These are phyloP conservation scores for Pseudomonodictys pantanalensis DNA, from an alignment of 495 filamentous ascomycete genomes.

Conservation along the genomic window DNA sequence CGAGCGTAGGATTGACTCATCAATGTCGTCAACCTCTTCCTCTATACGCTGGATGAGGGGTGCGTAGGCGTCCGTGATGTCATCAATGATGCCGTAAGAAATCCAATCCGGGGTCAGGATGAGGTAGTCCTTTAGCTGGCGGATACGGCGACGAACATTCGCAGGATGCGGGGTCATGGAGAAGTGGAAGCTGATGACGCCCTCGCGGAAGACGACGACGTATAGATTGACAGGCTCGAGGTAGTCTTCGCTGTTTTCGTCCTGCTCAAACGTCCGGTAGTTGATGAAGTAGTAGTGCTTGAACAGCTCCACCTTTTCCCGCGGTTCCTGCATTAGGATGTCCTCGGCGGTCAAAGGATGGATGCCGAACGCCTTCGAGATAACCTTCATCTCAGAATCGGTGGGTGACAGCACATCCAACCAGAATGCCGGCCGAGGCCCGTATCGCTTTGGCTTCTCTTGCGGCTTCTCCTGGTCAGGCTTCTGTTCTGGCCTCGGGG, in stretches of 20 bases:
- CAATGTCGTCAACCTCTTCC: constrained; percentile 46
- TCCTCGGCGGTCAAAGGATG: constrained; percentile 94
- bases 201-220: constrained; percentile 92
- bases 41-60: constrained; percentile 82
- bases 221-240: constrained; percentile 97
- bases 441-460: constrained; percentile 65
- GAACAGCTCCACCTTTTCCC: constrained; percentile 97
- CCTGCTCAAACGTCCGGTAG: constrained; percentile 95
- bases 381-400: constrained; percentile 84
- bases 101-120: constrained; percentile 96
- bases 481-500: constrained; percentile 24
- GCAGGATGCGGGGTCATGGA: constrained; percentile 88
- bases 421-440: constrained; percentile 92
- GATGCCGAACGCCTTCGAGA: constrained; percentile 90
- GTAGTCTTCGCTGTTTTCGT: constrained; percentile 79
- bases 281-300: constrained; percentile 97
- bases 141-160: constrained; percentile 88
- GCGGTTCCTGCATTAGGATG: constrained; percentile 93
- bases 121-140: constrained; percentile 91
- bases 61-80: constrained; percentile 93
- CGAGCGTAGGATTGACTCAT: constrained; percentile 56
- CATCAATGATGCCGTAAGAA: constrained; percentile 94
- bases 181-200: constrained; percentile 94
- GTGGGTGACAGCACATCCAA: constrained; percentile 88
- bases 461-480: constrained; percentile 22